Percentiles rank a stretch among this genome's conserved stretches.
Evolutionary conservation across 148 eudicot species (phyloP).

Genomic region (Arbutus unedo): DNA sequence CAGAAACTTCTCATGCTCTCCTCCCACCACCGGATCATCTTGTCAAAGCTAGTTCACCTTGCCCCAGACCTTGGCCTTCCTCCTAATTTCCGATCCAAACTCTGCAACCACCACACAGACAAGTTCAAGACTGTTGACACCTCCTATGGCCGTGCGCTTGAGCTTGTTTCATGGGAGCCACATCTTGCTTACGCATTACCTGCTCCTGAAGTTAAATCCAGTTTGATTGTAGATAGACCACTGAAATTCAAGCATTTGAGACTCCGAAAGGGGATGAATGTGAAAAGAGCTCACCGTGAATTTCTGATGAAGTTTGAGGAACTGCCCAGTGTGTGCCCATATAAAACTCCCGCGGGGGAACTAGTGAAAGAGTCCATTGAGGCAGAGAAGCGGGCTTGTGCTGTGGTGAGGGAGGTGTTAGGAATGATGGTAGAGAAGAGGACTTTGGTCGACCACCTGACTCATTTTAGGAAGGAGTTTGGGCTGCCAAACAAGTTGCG

Average conservation of each 20-base stretch:
- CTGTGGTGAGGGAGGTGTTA: slow-evolving; percentile 81
- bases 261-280: slow-evolving; percentile 65
- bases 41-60: slow-evolving; percentile 80
- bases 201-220: slow-evolving; percentile 30
- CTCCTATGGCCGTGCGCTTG: slow-evolving; percentile 90
- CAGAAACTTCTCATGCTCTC: slow-evolving; percentile 88
- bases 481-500: slow-evolving; percentile 80
- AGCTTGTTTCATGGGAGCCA: slow-evolving; percentile 76
- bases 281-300: slow-evolving; percentile 66
- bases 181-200: slow-evolving; percentile 46
- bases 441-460: slow-evolving; percentile 81
- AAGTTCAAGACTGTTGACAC: slow-evolving; percentile 78
- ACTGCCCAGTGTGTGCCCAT: slow-evolving; percentile 74
- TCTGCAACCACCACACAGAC: slow-evolving; percentile 73
- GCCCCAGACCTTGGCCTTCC: slow-evolving; percentile 89
- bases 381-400: slow-evolving; percentile 89
- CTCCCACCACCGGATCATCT: slow-evolving; percentile 59
- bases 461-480: slow-evolving; percentile 87
- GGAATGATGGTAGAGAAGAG: slow-evolving; percentile 83
- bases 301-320: slow-evolving; percentile 62
- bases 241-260: slow-evolving; percentile 77
- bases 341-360: slow-evolving; percentile 43
- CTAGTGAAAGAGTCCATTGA: slow-evolving; percentile 52
- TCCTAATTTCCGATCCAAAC: slow-evolving; percentile 60
- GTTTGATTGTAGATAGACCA: slow-evolving; percentile 80